phyloP scores from a whole-genome alignment of 2,329 filamentous ascomycete genomes.

The Neopestalotiopsis sp. region DNA sequence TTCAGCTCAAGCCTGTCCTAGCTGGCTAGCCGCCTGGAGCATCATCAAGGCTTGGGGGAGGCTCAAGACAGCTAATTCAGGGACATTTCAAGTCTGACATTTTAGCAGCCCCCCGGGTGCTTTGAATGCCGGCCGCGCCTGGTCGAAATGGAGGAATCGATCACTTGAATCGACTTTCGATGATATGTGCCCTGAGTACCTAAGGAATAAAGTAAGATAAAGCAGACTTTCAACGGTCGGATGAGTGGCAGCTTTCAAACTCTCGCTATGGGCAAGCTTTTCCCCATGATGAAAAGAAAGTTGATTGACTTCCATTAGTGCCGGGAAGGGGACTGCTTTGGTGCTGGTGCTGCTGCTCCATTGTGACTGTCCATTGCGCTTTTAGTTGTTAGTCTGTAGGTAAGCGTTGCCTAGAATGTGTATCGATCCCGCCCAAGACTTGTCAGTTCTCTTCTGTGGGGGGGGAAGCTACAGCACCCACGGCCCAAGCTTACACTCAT shows the following conservation, averaged over 20 bases:
- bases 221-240: background rate
- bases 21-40: background rate
- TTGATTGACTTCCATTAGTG: background rate
- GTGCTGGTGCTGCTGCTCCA: too few species aligned
- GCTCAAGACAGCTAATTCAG: background rate
- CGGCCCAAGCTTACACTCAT: background rate
- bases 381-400: background rate
- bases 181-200: background rate
- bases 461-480: background rate
- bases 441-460: background rate
- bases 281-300: background rate
- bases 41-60: background rate
- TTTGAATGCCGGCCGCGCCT: background rate
- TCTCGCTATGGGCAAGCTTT: background rate
- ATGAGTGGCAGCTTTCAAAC: background rate
- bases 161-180: background rate
- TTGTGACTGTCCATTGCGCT: background rate
- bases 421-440: background rate
- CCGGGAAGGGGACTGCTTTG: background rate
- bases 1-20: background rate
- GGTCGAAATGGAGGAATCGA: background rate
- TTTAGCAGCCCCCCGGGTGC: background rate
- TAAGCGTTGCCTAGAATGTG: background rate
- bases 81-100: background rate
- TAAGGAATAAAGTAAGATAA: background rate